Conservation (phyloP, 2,329 filamentous ascomycete species). For the Aspergillus japonicus region DNA sequence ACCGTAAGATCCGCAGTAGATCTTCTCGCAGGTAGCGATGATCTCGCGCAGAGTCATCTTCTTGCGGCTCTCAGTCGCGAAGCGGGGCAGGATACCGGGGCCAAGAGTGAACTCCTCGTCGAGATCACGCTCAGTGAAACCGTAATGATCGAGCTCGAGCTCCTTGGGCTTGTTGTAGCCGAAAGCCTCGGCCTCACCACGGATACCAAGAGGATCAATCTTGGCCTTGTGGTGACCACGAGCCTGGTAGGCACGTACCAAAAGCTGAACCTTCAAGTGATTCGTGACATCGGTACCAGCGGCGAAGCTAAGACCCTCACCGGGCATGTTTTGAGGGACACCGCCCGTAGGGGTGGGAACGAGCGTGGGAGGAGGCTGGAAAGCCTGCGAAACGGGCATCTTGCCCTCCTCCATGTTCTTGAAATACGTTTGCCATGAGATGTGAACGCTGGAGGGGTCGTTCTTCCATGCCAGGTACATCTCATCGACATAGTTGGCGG, state of each 20-base stretch:
- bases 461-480: constrained; percentile 99
- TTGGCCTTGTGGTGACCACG: constrained; percentile 97
- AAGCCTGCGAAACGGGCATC: constrained; percentile 96
- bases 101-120: constrained; percentile 89
- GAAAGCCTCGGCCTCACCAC: constrained; percentile 78
- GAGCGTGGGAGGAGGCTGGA: constrained; percentile 90
- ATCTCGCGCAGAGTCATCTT: constrained; percentile 98
- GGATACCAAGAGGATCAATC: constrained; percentile 93
- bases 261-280: constrained; percentile 95
- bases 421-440: constrained; percentile 99
- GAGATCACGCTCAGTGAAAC: constrained; percentile 91
- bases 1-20: constrained; percentile 97
- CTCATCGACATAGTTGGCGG: constrained; percentile 98
- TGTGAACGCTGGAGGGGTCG: constrained; percentile 88
- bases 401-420: constrained; percentile 98
- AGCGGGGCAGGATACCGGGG: constrained; percentile 90
- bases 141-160: constrained; percentile 87
- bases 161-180: constrained; percentile 88
- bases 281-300: constrained; percentile 83
- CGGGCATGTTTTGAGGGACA: constrained; percentile 70
- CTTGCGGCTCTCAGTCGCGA: constrained; percentile 80
- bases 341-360: constrained; percentile 78
- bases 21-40: constrained; percentile 84
- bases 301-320: constrained; percentile 62
- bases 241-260: constrained; percentile 96